Evolutionary conservation across 225 moss, liverwort and hornwort genomes (phyloP).

Genomic region (Lunularia cruciata): DNA sequence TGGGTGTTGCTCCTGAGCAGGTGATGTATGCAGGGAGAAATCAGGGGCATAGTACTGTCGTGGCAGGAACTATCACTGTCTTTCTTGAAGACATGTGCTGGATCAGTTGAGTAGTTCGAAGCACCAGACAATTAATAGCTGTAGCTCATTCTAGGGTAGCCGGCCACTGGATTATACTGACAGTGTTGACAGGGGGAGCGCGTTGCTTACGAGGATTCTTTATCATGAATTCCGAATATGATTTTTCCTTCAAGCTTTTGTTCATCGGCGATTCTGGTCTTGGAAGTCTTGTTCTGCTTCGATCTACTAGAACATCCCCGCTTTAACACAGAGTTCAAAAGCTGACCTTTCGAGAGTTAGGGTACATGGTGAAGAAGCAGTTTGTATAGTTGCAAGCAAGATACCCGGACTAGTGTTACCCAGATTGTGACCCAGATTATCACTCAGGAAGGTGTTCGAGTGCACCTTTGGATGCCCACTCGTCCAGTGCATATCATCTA

Average conservation of each 20-base stretch:
- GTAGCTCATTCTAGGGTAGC: constrained; percentile 20
- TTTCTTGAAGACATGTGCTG: constrained; percentile 9
- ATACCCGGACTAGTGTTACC: constrained; percentile 13
- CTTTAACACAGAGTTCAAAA: constrained; percentile 9
- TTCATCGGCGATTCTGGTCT: constrained; percentile 24
- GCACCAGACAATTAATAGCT: constrained; percentile 10
- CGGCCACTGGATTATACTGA: constrained; percentile 12
- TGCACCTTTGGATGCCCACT: constrained; percentile 22
- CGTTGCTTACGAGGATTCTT: constrained; percentile 22
- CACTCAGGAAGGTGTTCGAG: constrained; percentile 14
- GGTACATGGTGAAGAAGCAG: constrained; percentile 26
- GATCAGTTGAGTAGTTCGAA: constrained; percentile 4
- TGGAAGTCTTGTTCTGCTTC: constrained; percentile 35
- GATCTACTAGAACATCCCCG: constrained; percentile 25
- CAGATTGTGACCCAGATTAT: constrained; percentile 10
- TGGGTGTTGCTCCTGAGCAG: constrained; percentile 25
- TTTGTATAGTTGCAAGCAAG: constrained; percentile 26
- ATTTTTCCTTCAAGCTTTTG: constrained; percentile 19
- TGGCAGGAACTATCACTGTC: constrained; percentile 15
- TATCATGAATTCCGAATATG: constrained; percentile 15
- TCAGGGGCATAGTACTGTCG: neutral
- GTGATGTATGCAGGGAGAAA: constrained; percentile 8
- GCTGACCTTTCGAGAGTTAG: constrained; percentile 4
- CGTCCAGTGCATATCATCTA: constrained; percentile 22
- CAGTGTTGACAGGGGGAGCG: constrained; percentile 18